These are phyloP conservation scores for Starmera quercuum DNA, from an alignment of 805 yeast species.

Conservation along the genomic window DNA sequence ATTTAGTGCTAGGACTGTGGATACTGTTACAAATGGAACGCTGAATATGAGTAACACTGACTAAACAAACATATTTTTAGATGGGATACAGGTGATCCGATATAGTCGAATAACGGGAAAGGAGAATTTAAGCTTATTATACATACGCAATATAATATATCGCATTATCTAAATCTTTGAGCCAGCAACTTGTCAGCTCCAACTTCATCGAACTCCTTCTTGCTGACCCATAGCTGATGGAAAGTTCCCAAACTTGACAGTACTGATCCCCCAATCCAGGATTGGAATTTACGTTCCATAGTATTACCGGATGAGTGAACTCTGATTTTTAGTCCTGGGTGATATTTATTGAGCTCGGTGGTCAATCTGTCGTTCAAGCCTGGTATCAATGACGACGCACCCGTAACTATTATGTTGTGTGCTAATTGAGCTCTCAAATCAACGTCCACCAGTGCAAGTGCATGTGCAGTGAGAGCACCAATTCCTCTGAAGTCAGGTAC, in stretches of 20 bases:
- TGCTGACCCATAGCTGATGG: conserved; percentile 92
- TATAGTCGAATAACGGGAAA: too few relatives aligned
- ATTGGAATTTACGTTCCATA: conserved; percentile 68
- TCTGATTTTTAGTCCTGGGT: conserved; percentile 83
- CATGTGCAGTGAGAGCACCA: conserved; percentile 51
- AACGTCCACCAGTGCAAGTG: conserved; percentile 58
- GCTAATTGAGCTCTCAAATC: conserved; percentile 82
- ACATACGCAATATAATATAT: too few relatives aligned
- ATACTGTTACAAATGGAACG: conserved; percentile 1
- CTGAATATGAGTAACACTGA: background rate
- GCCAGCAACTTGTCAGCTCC: conserved; percentile 76
- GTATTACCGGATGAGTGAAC: conserved; percentile 75
- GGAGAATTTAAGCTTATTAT: too few relatives aligned
- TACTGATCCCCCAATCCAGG: conserved; percentile 93
- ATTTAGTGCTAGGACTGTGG: conserved; percentile 25
- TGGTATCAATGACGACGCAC: conserved; percentile 74
- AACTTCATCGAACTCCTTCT: conserved; percentile 78
- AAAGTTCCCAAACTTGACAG: conserved; percentile 85
- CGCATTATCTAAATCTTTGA: conserved; percentile 78
- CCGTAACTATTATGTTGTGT: conserved; percentile 81
- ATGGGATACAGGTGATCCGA: too few relatives aligned
- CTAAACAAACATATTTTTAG: background rate
- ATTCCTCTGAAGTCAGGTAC: conserved; percentile 35
- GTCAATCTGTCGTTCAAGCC: conserved; percentile 74
- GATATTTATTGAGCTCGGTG: conserved; percentile 55